These are phyloP conservation scores for Scenedesmus sp. DNA, from an alignment of 163 green algal species.

Conservation along the genomic window DNA sequence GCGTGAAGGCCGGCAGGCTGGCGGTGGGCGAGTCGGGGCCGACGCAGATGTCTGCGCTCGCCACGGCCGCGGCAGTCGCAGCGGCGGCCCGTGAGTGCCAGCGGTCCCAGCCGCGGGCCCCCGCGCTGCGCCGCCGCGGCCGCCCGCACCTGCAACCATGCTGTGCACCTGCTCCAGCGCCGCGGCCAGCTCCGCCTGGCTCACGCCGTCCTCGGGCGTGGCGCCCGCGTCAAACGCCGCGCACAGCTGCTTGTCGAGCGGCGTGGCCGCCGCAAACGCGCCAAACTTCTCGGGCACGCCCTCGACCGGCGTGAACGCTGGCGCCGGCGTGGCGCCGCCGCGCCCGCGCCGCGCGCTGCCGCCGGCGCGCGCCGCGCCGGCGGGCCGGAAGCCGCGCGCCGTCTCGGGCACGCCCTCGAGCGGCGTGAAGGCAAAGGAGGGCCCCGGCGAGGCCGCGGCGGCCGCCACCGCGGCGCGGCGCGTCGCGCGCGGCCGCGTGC, in stretches of 20 bases:
- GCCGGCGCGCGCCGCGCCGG: not conserved
- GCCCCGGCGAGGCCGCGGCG: slow-evolving; percentile 12
- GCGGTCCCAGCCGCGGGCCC: too few relatives aligned
- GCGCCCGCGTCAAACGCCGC: slow-evolving; percentile 13
- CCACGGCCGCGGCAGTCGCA: not conserved
- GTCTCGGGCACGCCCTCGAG: slow-evolving; percentile 47
- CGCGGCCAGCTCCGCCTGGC: slow-evolving; percentile 8
- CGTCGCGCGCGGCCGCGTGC: slow-evolving; percentile 10
- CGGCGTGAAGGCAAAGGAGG: slow-evolving; percentile 32
- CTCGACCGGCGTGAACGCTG: slow-evolving; percentile 39
- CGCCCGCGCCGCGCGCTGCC: not conserved
- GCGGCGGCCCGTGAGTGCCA: too few relatives aligned
- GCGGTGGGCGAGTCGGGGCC: too few relatives aligned
- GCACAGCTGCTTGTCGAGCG: not conserved
- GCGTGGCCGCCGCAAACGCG: not conserved
- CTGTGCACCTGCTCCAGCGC: slow-evolving; percentile 24
- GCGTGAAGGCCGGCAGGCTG: too few relatives aligned
- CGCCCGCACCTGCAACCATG: slow-evolving; percentile 25
- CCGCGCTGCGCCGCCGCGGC: too few relatives aligned
- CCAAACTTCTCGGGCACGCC: slow-evolving; percentile 38
- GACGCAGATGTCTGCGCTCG: too few relatives aligned
- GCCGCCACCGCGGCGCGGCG: slow-evolving; percentile 1
- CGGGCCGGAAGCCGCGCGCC: slow-evolving; percentile 25
- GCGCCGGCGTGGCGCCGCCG: not conserved
- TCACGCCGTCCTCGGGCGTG: slow-evolving; percentile 17